Conservation (phyloP, 306 rosid genomes). For the Erythrophleum fordii region DNA sequence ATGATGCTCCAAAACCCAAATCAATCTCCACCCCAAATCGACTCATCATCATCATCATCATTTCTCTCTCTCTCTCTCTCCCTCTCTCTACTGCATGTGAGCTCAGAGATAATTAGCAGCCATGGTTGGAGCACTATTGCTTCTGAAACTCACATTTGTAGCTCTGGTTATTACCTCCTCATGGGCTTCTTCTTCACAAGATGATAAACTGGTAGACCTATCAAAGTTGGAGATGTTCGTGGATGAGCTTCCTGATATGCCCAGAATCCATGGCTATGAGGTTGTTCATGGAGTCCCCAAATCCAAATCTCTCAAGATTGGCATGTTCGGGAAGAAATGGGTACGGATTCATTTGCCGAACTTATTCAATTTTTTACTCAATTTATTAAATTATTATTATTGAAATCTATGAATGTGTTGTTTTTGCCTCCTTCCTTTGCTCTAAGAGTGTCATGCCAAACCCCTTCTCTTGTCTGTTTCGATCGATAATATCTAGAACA, state of each 20-base stretch:
- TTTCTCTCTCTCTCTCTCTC: neutral
- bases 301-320: constrained; percentile 59
- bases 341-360: constrained; percentile 18
- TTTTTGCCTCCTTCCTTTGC: neutral
- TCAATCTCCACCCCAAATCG: neutral
- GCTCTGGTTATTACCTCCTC: constrained; percentile 15
- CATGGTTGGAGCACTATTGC: constrained; percentile 30
- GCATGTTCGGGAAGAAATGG: constrained; percentile 86
- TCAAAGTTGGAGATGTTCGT: constrained; percentile 67
- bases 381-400: neutral
- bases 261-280: constrained; percentile 53
- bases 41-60: neutral
- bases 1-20: neutral
- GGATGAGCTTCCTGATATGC: constrained; percentile 71
- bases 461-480: no score
- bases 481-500: no score
- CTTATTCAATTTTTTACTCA: neutral
- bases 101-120: neutral
- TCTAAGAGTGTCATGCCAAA: no score
- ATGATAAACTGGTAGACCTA: constrained; percentile 38
- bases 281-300: constrained; percentile 50
- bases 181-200: constrained; percentile 22
- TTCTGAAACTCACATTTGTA: constrained; percentile 27
- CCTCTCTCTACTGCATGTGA: constrained; percentile 5
- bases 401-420: neutral